phyloP scores from a whole-genome alignment of 2,329 filamentous ascomycete species.

The Aurifilum marmelostoma region DNA sequence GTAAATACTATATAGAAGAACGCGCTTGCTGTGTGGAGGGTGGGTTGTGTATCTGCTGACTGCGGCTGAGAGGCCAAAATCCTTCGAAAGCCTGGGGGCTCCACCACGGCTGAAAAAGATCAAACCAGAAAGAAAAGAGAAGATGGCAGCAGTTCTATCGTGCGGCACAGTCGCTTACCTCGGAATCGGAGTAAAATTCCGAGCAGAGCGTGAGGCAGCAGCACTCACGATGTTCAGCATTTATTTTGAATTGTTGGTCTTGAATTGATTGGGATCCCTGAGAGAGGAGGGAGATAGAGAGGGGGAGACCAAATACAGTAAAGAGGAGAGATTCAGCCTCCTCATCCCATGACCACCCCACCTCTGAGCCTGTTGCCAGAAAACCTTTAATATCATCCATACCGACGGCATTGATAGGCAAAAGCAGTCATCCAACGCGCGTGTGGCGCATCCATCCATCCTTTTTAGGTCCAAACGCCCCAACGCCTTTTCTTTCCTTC shows the following conservation, averaged over 20 bases:
- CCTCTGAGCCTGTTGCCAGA: too few relatives aligned
- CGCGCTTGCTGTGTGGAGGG: not conserved
- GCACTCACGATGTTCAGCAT: too few relatives aligned
- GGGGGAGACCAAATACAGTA: too few relatives aligned
- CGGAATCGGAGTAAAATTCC: too few relatives aligned
- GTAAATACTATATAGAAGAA: not conserved
- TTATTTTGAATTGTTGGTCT: too few relatives aligned
- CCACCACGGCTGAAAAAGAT: not conserved
- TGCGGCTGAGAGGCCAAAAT: constrained; percentile 1
- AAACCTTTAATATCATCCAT: not conserved
- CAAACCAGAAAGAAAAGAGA: too few relatives aligned
- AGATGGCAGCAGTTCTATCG: not conserved
- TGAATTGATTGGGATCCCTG: too few relatives aligned
- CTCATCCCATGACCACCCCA: too few relatives aligned
- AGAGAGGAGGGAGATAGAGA: too few relatives aligned
- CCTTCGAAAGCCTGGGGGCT: not conserved
- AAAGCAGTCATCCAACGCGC: not conserved
- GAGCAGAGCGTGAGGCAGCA: too few relatives aligned
- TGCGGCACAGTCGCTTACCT: not conserved
- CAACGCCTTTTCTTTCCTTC: not conserved
- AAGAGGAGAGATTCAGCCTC: not conserved
- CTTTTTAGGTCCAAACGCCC: not conserved
- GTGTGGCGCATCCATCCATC: not conserved
- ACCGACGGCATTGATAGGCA: not conserved
- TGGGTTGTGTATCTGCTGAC: not conserved